Evolutionary conservation across 257 asterid genomes (phyloP).

Genomic region (Nicotiana undulata): DNA sequence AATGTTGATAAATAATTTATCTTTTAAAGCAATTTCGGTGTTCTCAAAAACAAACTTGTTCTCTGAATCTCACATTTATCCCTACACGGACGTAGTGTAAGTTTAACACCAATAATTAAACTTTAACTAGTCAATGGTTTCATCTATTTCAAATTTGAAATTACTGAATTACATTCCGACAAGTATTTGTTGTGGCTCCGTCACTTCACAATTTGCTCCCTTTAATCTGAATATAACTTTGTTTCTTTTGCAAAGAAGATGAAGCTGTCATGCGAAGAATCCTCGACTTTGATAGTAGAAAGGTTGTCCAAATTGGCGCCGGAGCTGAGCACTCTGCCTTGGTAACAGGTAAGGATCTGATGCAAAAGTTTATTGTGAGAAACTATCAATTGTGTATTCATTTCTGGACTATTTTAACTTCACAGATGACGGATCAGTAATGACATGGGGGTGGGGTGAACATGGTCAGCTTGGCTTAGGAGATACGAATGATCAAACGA

Average conservation of each 20-base stretch:
- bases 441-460: conserved; percentile 99
- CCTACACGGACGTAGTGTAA: not conserved
- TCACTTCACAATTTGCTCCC: not conserved
- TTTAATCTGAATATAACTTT: not conserved
- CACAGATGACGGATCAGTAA: conserved; percentile 55
- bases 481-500: conserved; percentile 38
- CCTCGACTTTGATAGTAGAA: conserved; percentile 22
- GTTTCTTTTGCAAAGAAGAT: conserved; percentile 8
- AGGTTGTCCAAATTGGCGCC: conserved; percentile 59
- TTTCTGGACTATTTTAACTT: not conserved
- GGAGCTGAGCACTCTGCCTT: conserved; percentile 93
- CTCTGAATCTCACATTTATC: not conserved
- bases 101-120: not conserved
- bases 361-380: not conserved
- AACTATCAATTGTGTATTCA: not conserved
- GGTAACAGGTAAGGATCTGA: conserved; percentile 46
- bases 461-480: conserved; percentile 97
- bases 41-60: not conserved
- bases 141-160: not conserved
- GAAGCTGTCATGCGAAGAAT: conserved; percentile 22
- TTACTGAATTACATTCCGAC: too few species aligned
- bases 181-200: not conserved
- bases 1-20: not conserved
- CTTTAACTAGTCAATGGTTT: not conserved
- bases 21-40: not conserved